Evolutionary conservation across 805 yeast genomes (phyloP), one percentile per base, ranked within the genome.

Genomic region (Spathaspora hagerdaliae): DNA sequence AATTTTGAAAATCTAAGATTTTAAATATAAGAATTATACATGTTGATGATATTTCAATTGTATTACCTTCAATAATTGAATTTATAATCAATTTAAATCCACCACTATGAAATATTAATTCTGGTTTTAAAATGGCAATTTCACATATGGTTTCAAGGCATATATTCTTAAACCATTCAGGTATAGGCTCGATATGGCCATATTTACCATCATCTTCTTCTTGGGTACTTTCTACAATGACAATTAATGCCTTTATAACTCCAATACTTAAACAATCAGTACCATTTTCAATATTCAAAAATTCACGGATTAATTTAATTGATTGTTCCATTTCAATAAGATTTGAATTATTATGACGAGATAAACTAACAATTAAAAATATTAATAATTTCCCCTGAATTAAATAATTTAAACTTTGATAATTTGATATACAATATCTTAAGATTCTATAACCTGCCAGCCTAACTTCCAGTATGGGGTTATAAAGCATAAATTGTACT

Each of bases 391-490:
- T 77, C 31, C 80, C 64, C 11, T 73, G 70, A 7, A 79, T 66
- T 50, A 90, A 65, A 2, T 73, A 62, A n/a, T 67, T 61, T 6
- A 88, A 57, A 2, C 90, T 78, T 6, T 75, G 77, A 11, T 70
- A 58, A 48, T 78, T 78, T 31, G 76, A 74, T 14, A 85, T 68
- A 13, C 87, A 69, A 51, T 85, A 77, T 13, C 97, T 69, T 19
- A 89, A 74, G 1, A 89, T 73, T 41, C 96, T 71, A 60, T 82
- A 89, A 0, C 91, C 96, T 2, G 89, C 76, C 0, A 91, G 85
- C 7, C 83, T 73, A 1, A 87, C 84, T 46, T 80, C 82, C 27
- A 82, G 73, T 39, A 78, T 74, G 6, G 70, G 71, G 53, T 79
- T 81, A 27, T 79, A 67, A 15, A 91, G 61, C 58, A 89, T 69